These are phyloP conservation scores for Candida albicans DNA, from an alignment of 1,139 yeast genomes.

Conservation along the genomic window DNA sequence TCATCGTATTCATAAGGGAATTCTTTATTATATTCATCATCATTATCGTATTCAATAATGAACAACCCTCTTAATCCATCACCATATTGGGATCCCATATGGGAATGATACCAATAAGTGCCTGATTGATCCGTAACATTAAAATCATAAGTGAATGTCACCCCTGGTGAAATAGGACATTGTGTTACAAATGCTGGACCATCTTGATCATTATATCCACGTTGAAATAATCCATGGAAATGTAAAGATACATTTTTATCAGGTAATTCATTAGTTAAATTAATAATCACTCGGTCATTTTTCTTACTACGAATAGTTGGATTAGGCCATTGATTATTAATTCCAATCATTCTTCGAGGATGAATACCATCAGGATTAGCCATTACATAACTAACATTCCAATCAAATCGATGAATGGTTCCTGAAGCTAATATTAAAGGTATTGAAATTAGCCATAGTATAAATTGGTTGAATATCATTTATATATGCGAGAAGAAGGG, in stretches of 20 bases:
- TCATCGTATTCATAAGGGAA: slow-evolving; percentile 65
- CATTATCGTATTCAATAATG: slow-evolving; percentile 61
- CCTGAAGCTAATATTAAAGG: slow-evolving; percentile 29
- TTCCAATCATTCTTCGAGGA: slow-evolving; percentile 69
- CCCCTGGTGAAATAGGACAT: slow-evolving; percentile 82
- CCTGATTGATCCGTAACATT: slow-evolving; percentile 82
- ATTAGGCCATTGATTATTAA: slow-evolving; percentile 84
- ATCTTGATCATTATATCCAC: slow-evolving; percentile 72
- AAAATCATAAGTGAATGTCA: slow-evolving; percentile 70
- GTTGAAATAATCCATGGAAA: slow-evolving; percentile 90
- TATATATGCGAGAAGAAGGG: not conserved
- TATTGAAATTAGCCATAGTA: not conserved
- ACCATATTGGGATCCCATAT: slow-evolving; percentile 79
- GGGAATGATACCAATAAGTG: slow-evolving; percentile 95
- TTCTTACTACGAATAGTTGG: slow-evolving; percentile 70
- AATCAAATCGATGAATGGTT: slow-evolving; percentile 64
- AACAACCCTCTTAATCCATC: slow-evolving; percentile 89
- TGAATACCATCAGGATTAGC: slow-evolving; percentile 76
- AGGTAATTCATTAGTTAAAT: slow-evolving; percentile 67
- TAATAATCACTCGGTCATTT: slow-evolving; percentile 74
- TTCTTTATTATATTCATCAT: slow-evolving; percentile 48
- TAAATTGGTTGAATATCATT: not conserved
- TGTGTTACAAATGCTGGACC: slow-evolving; percentile 88
- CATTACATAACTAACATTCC: slow-evolving; percentile 69
- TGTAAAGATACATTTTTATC: slow-evolving; percentile 75